Conservation (phyloP, 805 yeast species). For the Sugiyamaella boreocaroliniensis region DNA sequence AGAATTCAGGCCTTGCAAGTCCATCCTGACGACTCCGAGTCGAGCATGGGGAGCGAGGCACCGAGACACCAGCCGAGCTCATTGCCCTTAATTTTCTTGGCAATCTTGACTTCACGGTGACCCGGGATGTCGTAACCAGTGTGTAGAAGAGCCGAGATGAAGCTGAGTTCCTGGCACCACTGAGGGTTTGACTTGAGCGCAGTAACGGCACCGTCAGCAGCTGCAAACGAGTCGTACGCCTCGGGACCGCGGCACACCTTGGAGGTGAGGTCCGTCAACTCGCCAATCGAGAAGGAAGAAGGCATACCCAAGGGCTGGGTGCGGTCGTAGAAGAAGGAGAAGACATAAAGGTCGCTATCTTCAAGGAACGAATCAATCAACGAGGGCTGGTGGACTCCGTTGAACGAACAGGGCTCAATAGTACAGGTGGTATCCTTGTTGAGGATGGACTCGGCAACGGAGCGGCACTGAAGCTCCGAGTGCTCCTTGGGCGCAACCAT, state of each 20-base stretch:
- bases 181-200: conserved; percentile 73
- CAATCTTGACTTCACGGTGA: conserved; percentile 83
- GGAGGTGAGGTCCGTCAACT: conserved; percentile 72
- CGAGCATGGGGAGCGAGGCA: conserved; percentile 87
- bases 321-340: conserved; percentile 93
- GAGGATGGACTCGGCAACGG: conserved; percentile 70
- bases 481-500: conserved; percentile 59
- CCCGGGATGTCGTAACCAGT: conserved; percentile 96
- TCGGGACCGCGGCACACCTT: conserved; percentile 80
- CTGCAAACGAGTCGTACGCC: conserved; percentile 63
- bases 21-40: conserved; percentile 18
- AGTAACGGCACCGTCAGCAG: conserved; percentile 60
- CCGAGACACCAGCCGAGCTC: conserved; percentile 99
- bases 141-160: conserved; percentile 83
- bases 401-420: conserved; percentile 83
- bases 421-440: conserved; percentile 77
- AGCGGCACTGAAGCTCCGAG: conserved; percentile 82
- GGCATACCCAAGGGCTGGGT: conserved; percentile 96
- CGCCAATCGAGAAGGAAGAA: conserved; percentile 73
- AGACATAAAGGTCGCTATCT: conserved; percentile 73
- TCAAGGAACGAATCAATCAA: conserved; percentile 67
- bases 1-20: conserved; percentile 7
- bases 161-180: conserved; percentile 90
- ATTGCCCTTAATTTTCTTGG: conserved; percentile 77
- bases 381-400: conserved; percentile 96